Base-by-base conservation (phyloP, 2,329 filamentous ascomycete genomes). In the Davidsoniella eucalypti region DNA sequence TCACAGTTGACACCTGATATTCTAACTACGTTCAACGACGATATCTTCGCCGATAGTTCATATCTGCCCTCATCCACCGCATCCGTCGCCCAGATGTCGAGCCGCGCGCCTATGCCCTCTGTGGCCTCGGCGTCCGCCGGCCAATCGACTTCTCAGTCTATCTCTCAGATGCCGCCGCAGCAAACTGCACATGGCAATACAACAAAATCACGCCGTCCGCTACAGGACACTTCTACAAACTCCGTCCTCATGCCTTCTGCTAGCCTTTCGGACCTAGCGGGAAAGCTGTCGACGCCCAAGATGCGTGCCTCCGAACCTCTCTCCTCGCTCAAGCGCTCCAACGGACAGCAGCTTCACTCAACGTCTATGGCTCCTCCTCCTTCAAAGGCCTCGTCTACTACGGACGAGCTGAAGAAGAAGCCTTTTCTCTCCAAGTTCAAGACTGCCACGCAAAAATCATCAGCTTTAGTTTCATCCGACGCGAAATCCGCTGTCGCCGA, bases 351-450 rank as follows among this genome's bases (percentile, higher is more conserved):
- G 29, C 29, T 40, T n/a, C 47, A 49, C 33, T 38, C 44, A 5
- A 40, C 23, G 26, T 68, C 73, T 40, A 80, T 87, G 67, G 75
- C 78, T 45, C 82, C 81, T 29, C 82, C 83, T 2, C 63, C 67
- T 49, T 67, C 63, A 17, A 72, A 73, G 58, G 65, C 65, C 36
- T 83, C 81, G 36, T 82, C 85, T 63, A 83, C 79, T 25, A 48
- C 50, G 12, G 50, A 52, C n/a, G 44, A 52, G 16, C 36, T 52
- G 14, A 69, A 75, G 59, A 87, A 87, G 71, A 82, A 77, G 55
- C 74, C 76, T 1, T 62, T 71, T 51, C 67, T 78, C 60, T 75
- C 76, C 46, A 75, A 69, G 52, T 78, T 74, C 60, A 77, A 78
- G 63, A 74, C 72, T 0, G 68, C 65, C 4, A 67, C 71, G 9